Evolutionary conservation across 1,139 yeast species (phyloP).

Genomic region (Fermentozyma sake): DNA sequence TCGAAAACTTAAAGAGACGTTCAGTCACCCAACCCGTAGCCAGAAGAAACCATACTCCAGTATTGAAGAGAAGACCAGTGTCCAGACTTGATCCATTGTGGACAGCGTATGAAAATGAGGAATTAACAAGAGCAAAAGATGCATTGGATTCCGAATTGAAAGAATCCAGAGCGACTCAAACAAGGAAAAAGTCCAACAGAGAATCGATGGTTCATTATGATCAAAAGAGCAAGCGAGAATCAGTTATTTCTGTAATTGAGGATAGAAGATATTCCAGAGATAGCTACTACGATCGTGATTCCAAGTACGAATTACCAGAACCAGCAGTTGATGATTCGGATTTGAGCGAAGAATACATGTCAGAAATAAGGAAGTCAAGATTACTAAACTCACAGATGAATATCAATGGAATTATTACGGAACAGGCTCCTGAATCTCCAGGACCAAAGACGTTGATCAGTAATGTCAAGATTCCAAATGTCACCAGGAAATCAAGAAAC

Average conservation of each 20-base stretch:
- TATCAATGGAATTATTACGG: constrained; percentile 22
- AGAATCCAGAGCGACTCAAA: constrained; percentile 13
- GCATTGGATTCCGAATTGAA: constrained; percentile 38
- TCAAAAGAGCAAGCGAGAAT: constrained; percentile 9
- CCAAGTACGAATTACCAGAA: constrained; percentile 33
- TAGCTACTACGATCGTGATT: constrained; percentile 16
- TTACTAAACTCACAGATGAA: constrained; percentile 42
- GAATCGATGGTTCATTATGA: constrained; percentile 33
- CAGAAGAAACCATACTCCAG: constrained; percentile 37
- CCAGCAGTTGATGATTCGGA: constrained; percentile 35
- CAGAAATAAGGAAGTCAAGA: constrained; percentile 42
- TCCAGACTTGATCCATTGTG: constrained; percentile 67
- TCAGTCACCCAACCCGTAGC: constrained; percentile 44
- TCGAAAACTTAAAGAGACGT: constrained; percentile 42
- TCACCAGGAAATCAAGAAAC: constrained; percentile 61
- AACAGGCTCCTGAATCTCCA: constrained; percentile 7
- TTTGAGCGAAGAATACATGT: constrained; percentile 42
- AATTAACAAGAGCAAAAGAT: constrained; percentile 42
- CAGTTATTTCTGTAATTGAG: constrained; percentile 20
- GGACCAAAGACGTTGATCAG: constrained; percentile 42
- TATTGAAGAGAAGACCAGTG: constrained; percentile 55
- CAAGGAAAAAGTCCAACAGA: constrained; percentile 23
- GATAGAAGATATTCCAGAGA: constrained; percentile 19
- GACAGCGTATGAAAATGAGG: constrained; percentile 46
- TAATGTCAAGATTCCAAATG: constrained; percentile 64